Percentiles rank a stretch among this genome's conserved stretches.
phyloP scores from a whole-genome alignment of 306 rosid species.

The Myrica gale region DNA sequence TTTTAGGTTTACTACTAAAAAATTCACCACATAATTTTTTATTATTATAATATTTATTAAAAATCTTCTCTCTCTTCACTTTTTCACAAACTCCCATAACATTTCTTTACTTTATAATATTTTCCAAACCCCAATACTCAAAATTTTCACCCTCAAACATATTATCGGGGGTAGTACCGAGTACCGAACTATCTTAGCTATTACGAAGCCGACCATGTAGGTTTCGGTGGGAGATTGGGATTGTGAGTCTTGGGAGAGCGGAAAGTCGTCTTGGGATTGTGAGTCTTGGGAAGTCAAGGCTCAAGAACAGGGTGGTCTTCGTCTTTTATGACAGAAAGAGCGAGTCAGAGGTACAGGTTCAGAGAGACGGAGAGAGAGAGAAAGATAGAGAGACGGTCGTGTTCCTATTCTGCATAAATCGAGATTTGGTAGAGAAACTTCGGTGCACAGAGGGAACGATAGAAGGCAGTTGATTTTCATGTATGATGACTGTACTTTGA shows the following conservation, averaged over 20 bases:
- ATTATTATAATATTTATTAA: no score
- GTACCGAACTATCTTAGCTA: no score
- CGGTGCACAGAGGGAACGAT: conserved; percentile 24
- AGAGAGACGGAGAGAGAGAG: no score
- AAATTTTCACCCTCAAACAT: no score
- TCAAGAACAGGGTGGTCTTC: neutral
- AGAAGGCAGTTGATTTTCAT: conserved; percentile 35
- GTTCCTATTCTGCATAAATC: conserved; percentile 30
- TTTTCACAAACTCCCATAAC: no score
- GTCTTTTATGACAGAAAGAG: neutral
- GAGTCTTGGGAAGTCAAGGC: neutral
- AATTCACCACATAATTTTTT: no score
- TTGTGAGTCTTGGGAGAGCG: neutral
- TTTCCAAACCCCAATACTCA: no score
- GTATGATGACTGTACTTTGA: conserved; percentile 35
- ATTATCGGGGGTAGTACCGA: neutral
- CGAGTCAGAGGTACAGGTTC: neutral
- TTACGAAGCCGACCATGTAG: conserved; percentile 52
- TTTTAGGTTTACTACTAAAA: no score
- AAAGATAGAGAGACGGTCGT: no score
- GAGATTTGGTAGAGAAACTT: conserved; percentile 20
- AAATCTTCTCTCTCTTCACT: no score
- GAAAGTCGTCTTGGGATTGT: neutral
- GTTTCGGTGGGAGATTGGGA: conserved; percentile 28
- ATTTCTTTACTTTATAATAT: no score